Conservation (phyloP, 371 early-diverging fungal species). For the Actinomortierella ambigua region DNA sequence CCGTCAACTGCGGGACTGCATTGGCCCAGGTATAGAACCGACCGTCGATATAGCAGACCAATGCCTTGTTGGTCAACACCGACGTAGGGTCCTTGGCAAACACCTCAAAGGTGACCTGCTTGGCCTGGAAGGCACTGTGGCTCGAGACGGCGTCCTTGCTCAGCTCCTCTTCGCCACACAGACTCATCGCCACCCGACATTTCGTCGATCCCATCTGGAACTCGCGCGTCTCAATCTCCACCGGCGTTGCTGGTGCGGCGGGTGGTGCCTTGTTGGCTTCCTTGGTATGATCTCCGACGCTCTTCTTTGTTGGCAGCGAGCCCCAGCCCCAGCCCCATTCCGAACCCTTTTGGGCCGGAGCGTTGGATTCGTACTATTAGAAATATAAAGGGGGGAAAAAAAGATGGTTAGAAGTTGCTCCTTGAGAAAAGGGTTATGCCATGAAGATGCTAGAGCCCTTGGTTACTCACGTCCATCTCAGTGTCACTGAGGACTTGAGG, state of each 20-base stretch:
- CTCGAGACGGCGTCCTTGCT: slow-evolving; percentile 41
- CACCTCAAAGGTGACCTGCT: slow-evolving; percentile 25
- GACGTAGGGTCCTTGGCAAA: slow-evolving; percentile 36
- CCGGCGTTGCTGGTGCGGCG: slow-evolving; percentile 12
- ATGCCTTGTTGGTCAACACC: slow-evolving; percentile 33
- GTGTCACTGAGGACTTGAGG: slow-evolving; percentile 50
- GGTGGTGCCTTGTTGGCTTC: slow-evolving; percentile 9
- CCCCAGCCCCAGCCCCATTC: slow-evolving; percentile 53
- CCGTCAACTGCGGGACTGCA: slow-evolving; percentile 57
- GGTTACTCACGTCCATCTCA: slow-evolving; percentile 46
- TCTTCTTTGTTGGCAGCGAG: slow-evolving; percentile 39
- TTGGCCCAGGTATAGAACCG: slow-evolving; percentile 49
- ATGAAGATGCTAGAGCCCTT: not conserved
- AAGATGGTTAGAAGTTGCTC: not conserved
- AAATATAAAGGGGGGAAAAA: not conserved
- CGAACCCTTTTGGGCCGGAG: slow-evolving; percentile 20
- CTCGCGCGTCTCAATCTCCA: slow-evolving; percentile 41
- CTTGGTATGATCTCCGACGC: slow-evolving; percentile 31
- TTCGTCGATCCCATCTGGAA: slow-evolving; percentile 43
- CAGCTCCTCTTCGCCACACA: slow-evolving; percentile 47
- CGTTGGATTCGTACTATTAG: slow-evolving; percentile 42
- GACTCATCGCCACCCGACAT: slow-evolving; percentile 39
- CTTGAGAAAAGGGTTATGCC: not conserved
- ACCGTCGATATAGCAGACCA: slow-evolving; percentile 39
- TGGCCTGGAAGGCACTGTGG: slow-evolving; percentile 21